phyloP scores from a whole-genome alignment of 805 yeast genomes.

The Candida montana region DNA sequence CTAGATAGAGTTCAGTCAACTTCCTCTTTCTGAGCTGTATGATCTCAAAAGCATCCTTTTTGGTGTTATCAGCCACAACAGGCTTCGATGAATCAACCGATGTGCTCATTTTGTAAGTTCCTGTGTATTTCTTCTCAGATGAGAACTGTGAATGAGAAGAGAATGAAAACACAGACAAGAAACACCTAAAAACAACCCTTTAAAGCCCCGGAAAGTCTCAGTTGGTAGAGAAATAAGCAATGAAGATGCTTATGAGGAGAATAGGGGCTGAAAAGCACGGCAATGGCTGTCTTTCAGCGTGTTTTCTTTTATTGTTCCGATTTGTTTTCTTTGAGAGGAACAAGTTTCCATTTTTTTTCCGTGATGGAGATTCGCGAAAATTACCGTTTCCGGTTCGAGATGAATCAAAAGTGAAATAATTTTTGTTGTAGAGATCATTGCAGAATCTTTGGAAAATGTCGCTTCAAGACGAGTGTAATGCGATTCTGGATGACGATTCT shows the following conservation, averaged over 20 bases:
- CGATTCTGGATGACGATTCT: constrained; percentile 26
- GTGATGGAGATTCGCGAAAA: not conserved
- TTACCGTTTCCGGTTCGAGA: constrained; percentile 1
- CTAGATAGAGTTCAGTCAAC: constrained; percentile 56
- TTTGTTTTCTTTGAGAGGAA: not conserved
- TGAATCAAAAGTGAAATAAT: too few relatives aligned
- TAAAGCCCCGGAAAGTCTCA: not conserved
- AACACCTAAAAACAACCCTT: not conserved
- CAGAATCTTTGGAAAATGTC: constrained; percentile 3
- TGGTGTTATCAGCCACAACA: not conserved
- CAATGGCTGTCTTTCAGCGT: not conserved
- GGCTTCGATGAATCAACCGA: not conserved
- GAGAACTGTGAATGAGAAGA: not conserved
- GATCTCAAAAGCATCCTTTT: constrained; percentile 25
- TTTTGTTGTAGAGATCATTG: too few relatives aligned
- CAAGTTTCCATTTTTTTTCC: not conserved
- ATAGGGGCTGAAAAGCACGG: not conserved
- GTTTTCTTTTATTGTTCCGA: not conserved
- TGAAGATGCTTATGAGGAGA: not conserved
- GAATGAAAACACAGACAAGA: not conserved
- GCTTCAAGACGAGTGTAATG: constrained; percentile 27
- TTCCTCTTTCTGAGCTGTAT: constrained; percentile 49
- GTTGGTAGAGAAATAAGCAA: not conserved
- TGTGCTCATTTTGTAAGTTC: not conserved
- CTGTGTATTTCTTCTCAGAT: not conserved